phyloP scores from a whole-genome alignment of 1,139 yeast species.

The Taphrina communis region DNA sequence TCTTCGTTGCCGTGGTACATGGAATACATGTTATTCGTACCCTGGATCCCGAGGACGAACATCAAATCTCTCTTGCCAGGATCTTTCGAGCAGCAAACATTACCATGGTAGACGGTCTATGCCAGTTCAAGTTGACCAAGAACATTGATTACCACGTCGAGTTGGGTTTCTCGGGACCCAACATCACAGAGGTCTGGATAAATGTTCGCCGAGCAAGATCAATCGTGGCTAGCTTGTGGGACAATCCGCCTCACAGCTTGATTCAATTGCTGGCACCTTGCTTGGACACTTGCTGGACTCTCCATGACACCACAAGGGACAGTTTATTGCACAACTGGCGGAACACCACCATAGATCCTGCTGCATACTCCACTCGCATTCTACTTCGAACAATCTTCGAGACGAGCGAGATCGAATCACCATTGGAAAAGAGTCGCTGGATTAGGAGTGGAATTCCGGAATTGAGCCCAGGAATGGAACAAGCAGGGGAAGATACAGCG shows the following conservation, averaged over 20 bases:
- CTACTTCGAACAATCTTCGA: conserved; percentile 18
- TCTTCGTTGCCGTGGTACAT: conserved; percentile 10
- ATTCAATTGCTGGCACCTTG: conserved; percentile 9
- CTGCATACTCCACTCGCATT: conserved; percentile 21
- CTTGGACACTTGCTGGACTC: conserved; percentile 30
- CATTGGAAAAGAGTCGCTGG: conserved; percentile 17
- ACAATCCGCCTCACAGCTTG: background rate
- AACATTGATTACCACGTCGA: conserved; percentile 15
- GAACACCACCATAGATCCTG: background rate
- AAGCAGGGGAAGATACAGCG: background rate
- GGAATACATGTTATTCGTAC: conserved; percentile 24
- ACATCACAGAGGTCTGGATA: conserved; percentile 26
- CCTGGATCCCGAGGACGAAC: conserved; percentile 33
- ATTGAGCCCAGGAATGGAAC: background rate
- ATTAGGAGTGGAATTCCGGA: conserved; percentile 19
- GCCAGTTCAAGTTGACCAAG: background rate
- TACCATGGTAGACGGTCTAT: conserved; percentile 23
- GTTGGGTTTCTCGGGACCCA: conserved; percentile 27
- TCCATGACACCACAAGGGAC: conserved; percentile 22
- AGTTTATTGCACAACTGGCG: conserved; percentile 33
- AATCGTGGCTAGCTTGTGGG: conserved; percentile 20
- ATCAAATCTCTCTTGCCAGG: conserved; percentile 28
- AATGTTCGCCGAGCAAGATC: conserved; percentile 15
- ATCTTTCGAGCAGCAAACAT: conserved; percentile 19
- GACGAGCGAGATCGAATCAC: background rate